These are phyloP conservation scores for Candida nitratophila DNA, from an alignment of 805 yeast genomes.

Conservation along the genomic window DNA sequence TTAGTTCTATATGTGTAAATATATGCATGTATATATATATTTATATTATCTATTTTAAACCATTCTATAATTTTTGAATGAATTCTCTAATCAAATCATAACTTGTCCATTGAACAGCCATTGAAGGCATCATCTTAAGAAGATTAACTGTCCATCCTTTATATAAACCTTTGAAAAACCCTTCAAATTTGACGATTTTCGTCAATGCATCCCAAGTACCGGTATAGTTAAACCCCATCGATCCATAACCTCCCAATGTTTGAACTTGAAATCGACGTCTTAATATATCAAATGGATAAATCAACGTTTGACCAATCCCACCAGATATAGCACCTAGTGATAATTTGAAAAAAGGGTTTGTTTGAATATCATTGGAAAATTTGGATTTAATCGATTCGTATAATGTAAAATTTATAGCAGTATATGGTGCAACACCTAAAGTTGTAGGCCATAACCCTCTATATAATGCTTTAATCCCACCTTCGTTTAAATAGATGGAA, in stretches of 20 bases:
- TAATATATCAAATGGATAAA: slow-evolving; percentile 86
- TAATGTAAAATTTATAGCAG: slow-evolving; percentile 84
- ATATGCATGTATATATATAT: no score
- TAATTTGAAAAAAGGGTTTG: slow-evolving; percentile 46
- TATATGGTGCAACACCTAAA: slow-evolving; percentile 93
- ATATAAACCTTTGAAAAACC: slow-evolving; percentile 63
- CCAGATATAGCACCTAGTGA: slow-evolving; percentile 82
- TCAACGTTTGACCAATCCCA: slow-evolving; percentile 81
- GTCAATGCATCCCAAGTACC: slow-evolving; percentile 68
- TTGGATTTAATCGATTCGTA: slow-evolving; percentile 74
- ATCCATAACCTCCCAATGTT: slow-evolving; percentile 60
- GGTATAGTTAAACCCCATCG: slow-evolving; percentile 76
- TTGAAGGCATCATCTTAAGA: slow-evolving; percentile 87
- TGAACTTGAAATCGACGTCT: slow-evolving; percentile 89
- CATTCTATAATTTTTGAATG: slow-evolving; percentile 5
- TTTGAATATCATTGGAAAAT: slow-evolving; percentile 23
- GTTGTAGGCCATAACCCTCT: slow-evolving; percentile 89
- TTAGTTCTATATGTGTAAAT: no score
- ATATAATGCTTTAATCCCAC: slow-evolving; percentile 72
- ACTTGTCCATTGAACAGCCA: slow-evolving; percentile 93
- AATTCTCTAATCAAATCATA: slow-evolving; percentile 63
- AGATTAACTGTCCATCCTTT: slow-evolving; percentile 74
- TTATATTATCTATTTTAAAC: background rate
- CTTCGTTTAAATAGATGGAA: slow-evolving; percentile 66
- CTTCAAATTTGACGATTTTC: slow-evolving; percentile 60